Evolutionary conservation across 352 stramenopile species (phyloP).

Genomic region (Phytophthora pisi): DNA sequence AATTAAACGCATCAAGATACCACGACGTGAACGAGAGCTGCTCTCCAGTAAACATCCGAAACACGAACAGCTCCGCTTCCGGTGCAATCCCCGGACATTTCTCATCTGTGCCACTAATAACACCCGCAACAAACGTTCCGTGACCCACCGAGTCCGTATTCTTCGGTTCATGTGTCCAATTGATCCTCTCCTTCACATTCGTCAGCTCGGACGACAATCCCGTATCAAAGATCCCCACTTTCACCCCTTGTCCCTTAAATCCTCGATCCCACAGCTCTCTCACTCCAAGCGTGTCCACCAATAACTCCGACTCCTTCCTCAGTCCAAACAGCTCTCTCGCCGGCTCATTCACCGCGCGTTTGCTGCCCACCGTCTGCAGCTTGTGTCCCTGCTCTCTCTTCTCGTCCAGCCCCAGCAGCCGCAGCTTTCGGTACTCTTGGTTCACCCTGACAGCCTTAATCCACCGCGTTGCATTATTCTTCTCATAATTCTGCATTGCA

Average conservation of each 20-base stretch:
- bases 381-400: slow-evolving; percentile 10
- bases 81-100: slow-evolving; percentile 82
- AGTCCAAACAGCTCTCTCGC: slow-evolving; percentile 24
- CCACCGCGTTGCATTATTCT: slow-evolving; percentile 5
- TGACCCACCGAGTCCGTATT: slow-evolving; percentile 79
- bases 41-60: slow-evolving; percentile 87
- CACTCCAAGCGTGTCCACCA: slow-evolving; percentile 62
- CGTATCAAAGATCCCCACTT: slow-evolving; percentile 89
- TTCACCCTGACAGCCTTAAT: slow-evolving; percentile 57
- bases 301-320: slow-evolving; percentile 34
- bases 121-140: slow-evolving; percentile 84
- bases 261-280: slow-evolving; percentile 62
- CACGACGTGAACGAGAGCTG: slow-evolving; percentile 90
- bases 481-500: slow-evolving; percentile 21
- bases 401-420: slow-evolving; percentile 32
- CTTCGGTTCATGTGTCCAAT: slow-evolving; percentile 88
- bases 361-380: slow-evolving; percentile 24
- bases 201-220: slow-evolving; percentile 61
- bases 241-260: slow-evolving; percentile 75
- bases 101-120: slow-evolving; percentile 62
- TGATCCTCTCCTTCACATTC: slow-evolving; percentile 80
- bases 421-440: slow-evolving; percentile 48
- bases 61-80: slow-evolving; percentile 77
- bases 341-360: slow-evolving; percentile 23
- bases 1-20: slow-evolving; percentile 93